Percentiles rank a stretch among this genome's conserved stretches.
These are phyloP conservation scores for Myrica gale DNA, from an alignment of 306 rosid genomes.

Conservation along the genomic window DNA sequence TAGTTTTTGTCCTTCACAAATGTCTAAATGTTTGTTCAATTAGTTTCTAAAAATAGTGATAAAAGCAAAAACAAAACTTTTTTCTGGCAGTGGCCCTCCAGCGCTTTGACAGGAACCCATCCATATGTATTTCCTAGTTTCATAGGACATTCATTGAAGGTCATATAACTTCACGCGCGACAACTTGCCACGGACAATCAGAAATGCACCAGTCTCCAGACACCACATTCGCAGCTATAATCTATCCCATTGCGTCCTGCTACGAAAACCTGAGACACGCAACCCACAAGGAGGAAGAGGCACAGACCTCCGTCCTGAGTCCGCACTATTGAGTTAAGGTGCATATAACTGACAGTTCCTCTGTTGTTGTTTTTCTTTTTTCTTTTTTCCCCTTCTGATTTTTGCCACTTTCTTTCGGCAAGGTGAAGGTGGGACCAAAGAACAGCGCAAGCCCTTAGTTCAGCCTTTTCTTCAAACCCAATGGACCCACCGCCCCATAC, in stretches of 20 bases:
- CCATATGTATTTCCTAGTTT: background rate
- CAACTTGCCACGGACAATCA: background rate
- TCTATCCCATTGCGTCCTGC: slow-evolving; percentile 20
- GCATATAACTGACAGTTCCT: background rate
- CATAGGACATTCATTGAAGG: background rate
- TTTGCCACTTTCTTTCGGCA: slow-evolving; percentile 13
- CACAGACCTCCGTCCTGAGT: background rate
- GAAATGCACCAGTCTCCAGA: background rate
- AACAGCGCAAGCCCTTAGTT: slow-evolving; percentile 37
- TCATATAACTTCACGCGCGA: background rate
- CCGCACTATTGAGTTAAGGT: background rate
- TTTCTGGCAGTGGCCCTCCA: too few species aligned
- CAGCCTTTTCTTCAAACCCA: slow-evolving; percentile 55
- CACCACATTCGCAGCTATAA: slow-evolving; percentile 23
- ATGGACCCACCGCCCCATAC: slow-evolving; percentile 90
- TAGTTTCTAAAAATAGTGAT: too few species aligned
- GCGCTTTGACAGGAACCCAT: too few species aligned
- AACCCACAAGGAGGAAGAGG: too few species aligned
- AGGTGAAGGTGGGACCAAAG: slow-evolving; percentile 52
- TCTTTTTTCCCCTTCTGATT: background rate
- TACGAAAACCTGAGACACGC: slow-evolving; percentile 18
- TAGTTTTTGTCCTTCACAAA: too few species aligned
- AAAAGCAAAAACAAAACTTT: too few species aligned
- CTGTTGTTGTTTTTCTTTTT: background rate
- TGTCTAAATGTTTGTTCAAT: too few species aligned